These are phyloP conservation scores for Malassezia furfur DNA, from an alignment of 1,284 basidiomycete species.

Conservation along the genomic window DNA sequence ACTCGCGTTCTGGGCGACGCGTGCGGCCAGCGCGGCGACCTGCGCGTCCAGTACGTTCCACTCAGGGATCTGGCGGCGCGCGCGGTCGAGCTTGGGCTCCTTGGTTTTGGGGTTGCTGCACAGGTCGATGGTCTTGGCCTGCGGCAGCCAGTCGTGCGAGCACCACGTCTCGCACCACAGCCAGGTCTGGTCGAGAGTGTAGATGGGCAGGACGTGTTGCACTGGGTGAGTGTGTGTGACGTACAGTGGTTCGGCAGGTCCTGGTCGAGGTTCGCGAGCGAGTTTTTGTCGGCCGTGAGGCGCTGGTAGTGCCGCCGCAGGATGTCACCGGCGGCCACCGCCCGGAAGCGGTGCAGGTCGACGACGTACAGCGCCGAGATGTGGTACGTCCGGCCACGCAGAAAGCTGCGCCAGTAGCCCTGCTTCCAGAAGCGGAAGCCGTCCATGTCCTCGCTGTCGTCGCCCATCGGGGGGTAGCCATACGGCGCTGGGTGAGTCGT, in stretches of 20 bases:
- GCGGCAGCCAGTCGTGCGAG: conserved; percentile 27
- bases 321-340: conserved; percentile 63
- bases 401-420: conserved; percentile 50
- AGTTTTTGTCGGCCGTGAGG: conserved; percentile 83
- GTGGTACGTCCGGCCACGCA: conserved; percentile 27
- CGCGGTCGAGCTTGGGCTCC: conserved; percentile 87
- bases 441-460: conserved; percentile 83
- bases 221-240: conserved; percentile 27
- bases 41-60: conserved; percentile 80
- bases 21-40: conserved; percentile 44
- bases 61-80: conserved; percentile 79
- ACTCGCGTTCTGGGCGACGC: too few species aligned
- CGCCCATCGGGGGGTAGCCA: conserved; percentile 89
- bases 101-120: conserved; percentile 55
- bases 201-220: conserved; percentile 35
- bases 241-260: conserved; percentile 36
- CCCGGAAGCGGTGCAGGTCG: conserved; percentile 87
- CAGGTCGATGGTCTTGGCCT: conserved; percentile 47
- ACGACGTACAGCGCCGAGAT: conserved; percentile 76
- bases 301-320: conserved; percentile 84
- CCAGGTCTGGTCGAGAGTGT: conserved; percentile 40
- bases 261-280: conserved; percentile 89
- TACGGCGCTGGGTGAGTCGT: conserved; percentile 50
- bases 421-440: conserved; percentile 97
- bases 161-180: conserved; percentile 49